Conservation (phyloP, 352 stramenopile genomes). For the Pythium folliculosum region DNA sequence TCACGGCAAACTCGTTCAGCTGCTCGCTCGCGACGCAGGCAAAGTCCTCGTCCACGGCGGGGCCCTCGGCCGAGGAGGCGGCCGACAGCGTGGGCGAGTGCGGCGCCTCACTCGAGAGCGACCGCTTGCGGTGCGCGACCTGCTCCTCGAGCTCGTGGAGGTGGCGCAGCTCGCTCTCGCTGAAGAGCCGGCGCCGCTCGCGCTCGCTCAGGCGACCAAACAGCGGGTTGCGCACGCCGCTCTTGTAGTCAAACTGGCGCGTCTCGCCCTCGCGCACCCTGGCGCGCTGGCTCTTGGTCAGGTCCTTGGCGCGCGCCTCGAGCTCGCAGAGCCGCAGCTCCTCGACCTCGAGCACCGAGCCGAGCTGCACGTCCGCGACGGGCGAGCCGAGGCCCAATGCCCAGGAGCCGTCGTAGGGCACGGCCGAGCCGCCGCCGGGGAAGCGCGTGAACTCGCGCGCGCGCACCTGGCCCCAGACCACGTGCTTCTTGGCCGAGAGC, state of each 20-base stretch:
- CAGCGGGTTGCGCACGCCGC: constrained; percentile 74
- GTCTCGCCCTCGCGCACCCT: constrained; percentile 69
- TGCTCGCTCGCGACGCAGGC: constrained; percentile 81
- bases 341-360: constrained; percentile 72
- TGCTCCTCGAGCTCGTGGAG: constrained; percentile 23
- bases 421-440: constrained; percentile 67
- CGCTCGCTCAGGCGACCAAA: constrained; percentile 69
- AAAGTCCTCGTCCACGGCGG: constrained; percentile 44
- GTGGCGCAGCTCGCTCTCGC: constrained; percentile 34
- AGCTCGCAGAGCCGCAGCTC: constrained; percentile 50
- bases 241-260: constrained; percentile 80
- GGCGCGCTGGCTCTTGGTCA: constrained; percentile 60
- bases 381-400: constrained; percentile 65
- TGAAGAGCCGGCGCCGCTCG: constrained; percentile 73
- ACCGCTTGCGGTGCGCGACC: constrained; percentile 24
- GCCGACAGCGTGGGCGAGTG: not conserved
- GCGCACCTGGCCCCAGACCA: constrained; percentile 75
- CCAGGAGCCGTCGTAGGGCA: constrained; percentile 85
- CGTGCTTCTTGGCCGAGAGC: constrained; percentile 61
- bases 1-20: constrained; percentile 79
- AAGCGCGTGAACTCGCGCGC: constrained; percentile 80
- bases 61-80: not conserved
- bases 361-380: constrained; percentile 67
- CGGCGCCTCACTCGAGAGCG: constrained; percentile 5
- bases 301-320: constrained; percentile 53